Conservation (phyloP, 73 alveolate genomes). For the Vitrella brassicaformis region DNA sequence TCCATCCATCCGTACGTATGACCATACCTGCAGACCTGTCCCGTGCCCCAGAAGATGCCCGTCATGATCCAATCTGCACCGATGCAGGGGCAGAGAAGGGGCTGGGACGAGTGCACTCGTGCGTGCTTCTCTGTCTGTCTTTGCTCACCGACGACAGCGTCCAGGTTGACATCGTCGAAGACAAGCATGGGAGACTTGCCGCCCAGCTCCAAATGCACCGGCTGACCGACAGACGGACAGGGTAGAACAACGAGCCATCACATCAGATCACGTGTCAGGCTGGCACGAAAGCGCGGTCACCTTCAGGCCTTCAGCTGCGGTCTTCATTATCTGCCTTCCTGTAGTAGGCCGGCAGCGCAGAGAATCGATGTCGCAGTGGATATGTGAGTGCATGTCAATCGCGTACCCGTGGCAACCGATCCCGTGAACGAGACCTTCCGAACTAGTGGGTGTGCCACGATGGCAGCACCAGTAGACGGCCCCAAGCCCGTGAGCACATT, state of each 20-base stretch:
- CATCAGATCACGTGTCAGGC: too few species aligned
- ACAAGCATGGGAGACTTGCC: constrained; percentile 20
- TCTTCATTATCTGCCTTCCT: too few species aligned
- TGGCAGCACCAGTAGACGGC: constrained; percentile 30
- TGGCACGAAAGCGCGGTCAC: too few species aligned
- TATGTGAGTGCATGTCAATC: too few species aligned
- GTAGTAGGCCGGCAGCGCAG: too few species aligned
- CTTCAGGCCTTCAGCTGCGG: too few species aligned
- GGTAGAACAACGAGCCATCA: not conserved
- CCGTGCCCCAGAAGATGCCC: constrained; percentile 20
- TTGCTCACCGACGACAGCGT: not conserved
- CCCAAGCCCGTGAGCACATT: constrained; percentile 50
- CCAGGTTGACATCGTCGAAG: constrained; percentile 13
- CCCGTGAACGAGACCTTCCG: constrained; percentile 58
- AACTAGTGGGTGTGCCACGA: constrained; percentile 46
- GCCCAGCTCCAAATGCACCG: constrained; percentile 20
- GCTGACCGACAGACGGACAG: not conserved
- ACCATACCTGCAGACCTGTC: constrained; percentile 45
- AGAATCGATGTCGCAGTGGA: too few species aligned
- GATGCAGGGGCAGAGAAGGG: too few species aligned
- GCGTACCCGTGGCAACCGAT: constrained; percentile 37
- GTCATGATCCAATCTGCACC: not conserved
- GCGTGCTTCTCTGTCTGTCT: too few species aligned
- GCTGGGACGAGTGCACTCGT: too few species aligned
- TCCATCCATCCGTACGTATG: too few species aligned